phyloP scores from a whole-genome alignment of 2,329 filamentous ascomycete species.

The Xylaria sp. region DNA sequence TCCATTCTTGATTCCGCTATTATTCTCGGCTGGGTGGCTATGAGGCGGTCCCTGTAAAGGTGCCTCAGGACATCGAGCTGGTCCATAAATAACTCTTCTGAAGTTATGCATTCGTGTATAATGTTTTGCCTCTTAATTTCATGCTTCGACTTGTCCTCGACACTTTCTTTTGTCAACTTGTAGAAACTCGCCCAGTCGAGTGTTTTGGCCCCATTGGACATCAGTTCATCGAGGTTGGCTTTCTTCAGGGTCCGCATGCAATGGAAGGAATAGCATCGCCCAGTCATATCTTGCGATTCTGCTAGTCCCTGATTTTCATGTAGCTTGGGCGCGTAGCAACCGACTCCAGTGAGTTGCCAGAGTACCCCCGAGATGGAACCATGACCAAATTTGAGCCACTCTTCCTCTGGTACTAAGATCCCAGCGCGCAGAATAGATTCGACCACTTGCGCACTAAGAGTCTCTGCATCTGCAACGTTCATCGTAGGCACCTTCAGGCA shows the following conservation, averaged over 20 bases:
- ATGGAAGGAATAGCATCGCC: slow-evolving; percentile 91
- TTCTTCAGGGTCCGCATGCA: slow-evolving; percentile 96
- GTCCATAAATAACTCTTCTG: slow-evolving; percentile 90
- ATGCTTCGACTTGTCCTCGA: slow-evolving; percentile 79
- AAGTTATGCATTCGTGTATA: slow-evolving; percentile 92
- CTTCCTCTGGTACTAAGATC: slow-evolving; percentile 86
- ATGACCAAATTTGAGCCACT: slow-evolving; percentile 94
- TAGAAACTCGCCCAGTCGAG: slow-evolving; percentile 94
- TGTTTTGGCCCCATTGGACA: slow-evolving; percentile 73
- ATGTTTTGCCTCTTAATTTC: slow-evolving; percentile 94
- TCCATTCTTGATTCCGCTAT: slow-evolving; percentile 81
- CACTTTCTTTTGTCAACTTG: slow-evolving; percentile 79
- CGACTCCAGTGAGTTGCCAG: slow-evolving; percentile 89
- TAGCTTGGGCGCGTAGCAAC: slow-evolving; percentile 88
- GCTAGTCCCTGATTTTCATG: slow-evolving; percentile 67
- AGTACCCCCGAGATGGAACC: slow-evolving; percentile 87
- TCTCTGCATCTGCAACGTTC: slow-evolving; percentile 97
- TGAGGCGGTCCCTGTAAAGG: slow-evolving; percentile 85
- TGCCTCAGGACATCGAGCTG: slow-evolving; percentile 86
- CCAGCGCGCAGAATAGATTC: slow-evolving; percentile 81
- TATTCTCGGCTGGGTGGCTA: slow-evolving; percentile 78
- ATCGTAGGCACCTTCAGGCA: slow-evolving; percentile 96
- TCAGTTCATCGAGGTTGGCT: slow-evolving; percentile 82
- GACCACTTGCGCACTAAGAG: slow-evolving; percentile 80
- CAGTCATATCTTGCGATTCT: slow-evolving; percentile 63